Evolutionary conservation across 2,329 filamentous ascomycete genomes (phyloP), one percentile per base, ranked within the genome.

Genomic region (Aspergillus novoparasiticus): DNA sequence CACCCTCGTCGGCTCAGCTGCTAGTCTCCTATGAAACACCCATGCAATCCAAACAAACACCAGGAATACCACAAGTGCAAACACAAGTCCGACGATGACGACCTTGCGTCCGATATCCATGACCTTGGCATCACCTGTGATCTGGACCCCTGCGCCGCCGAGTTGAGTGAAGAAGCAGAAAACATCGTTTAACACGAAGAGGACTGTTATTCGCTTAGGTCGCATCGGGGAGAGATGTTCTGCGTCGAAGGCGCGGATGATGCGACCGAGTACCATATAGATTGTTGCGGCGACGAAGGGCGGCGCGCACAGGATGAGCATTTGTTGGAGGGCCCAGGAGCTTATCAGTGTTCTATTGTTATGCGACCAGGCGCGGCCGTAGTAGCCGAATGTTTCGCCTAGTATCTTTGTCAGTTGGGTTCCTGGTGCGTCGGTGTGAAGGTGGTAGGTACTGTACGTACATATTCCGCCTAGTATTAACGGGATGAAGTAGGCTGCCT

Each of bases 221-320:
- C 70, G 71, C 46, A 82, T 78, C 8, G 74, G 59, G 6, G 78
- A 74, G 32, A 74, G 69, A 6, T 72, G 51, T 51, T 82, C 76
- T 2, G 76, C 79, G 43, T 75, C 58, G 5, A 76, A 70, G 14
- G 76, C 61, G 4, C 66, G 62, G 23, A 82, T 78, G 11, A 82
- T 70, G 0, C 80, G 77, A 0, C 76, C 78, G 1, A 82, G 76
- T 19, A 75, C 62, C 77, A 80, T 81, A 68, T 81, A 75, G 6
- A 74, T 58, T 4, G 68, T 73, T 19, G 72, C 73, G 10, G 81
- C 77, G 53, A 80, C 76, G 5, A 83, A 70, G 0, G 78, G 74
- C 0, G 81, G 79, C 0, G 78, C 76, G 12, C 81, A 69, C 4
- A 82, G 73, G 50, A 80, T 74, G 28, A 78, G 70, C 60, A 80